Evolutionary conservation across 331 rosid species (phyloP).

Genomic region (Quercus tomentella): DNA sequence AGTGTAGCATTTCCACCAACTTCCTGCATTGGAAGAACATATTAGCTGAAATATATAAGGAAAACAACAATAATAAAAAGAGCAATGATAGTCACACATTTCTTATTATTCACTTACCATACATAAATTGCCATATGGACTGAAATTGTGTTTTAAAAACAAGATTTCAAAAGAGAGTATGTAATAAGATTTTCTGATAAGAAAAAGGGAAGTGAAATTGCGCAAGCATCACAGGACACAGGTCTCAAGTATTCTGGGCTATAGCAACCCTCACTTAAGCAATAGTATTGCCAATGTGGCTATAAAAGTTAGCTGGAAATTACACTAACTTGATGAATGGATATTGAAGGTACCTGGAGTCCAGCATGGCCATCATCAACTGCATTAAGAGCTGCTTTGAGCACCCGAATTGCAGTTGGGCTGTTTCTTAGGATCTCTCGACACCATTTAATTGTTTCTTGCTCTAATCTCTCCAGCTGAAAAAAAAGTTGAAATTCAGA

Average conservation of each 20-base stretch:
- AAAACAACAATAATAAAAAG: background rate
- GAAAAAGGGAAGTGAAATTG: background rate
- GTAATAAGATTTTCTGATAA: background rate
- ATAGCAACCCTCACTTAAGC: too few relatives aligned
- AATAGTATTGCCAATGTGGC: background rate
- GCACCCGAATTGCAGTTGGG: conserved; percentile 85
- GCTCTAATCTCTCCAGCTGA: conserved; percentile 36
- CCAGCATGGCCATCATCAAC: conserved; percentile 92
- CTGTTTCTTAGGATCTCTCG: conserved; percentile 88
- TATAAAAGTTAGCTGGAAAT: background rate
- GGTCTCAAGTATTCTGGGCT: too few relatives aligned
- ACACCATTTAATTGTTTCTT: conserved; percentile 90
- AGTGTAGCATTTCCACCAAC: conserved; percentile 88
- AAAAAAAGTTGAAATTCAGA: too few relatives aligned
- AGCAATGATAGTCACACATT: too few relatives aligned
- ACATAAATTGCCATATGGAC: too few relatives aligned
- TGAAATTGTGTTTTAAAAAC: too few relatives aligned
- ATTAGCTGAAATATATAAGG: background rate
- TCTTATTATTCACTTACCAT: too few relatives aligned
- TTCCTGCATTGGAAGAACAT: conserved; percentile 38
- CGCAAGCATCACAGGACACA: too few relatives aligned
- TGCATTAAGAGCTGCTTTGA: conserved; percentile 88
- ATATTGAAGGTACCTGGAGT: conserved; percentile 66
- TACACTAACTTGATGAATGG: background rate
- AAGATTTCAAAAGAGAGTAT: too few relatives aligned